Percentiles rank a stretch among this genome's conserved stretches.
These are phyloP conservation scores for Talaromyces rugulosus DNA, from an alignment of 2,329 filamentous ascomycete species.

Conservation along the genomic window DNA sequence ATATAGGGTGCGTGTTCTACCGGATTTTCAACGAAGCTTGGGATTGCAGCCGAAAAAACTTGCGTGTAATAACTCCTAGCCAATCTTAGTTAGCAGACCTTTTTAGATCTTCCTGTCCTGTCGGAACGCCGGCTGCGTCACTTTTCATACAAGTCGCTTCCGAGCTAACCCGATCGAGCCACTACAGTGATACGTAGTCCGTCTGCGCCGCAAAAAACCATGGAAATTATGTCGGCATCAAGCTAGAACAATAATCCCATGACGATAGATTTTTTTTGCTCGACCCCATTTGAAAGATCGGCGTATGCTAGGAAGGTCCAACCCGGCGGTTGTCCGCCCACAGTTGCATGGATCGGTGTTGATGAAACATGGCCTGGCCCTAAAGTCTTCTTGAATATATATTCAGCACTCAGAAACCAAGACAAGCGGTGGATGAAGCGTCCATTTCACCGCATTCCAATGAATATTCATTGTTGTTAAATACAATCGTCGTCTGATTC, in stretches of 20 bases:
- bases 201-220: conserved; percentile 1
- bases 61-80: not conserved
- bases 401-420: not conserved
- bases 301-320: not conserved
- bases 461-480: not conserved
- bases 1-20: not conserved
- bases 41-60: not conserved
- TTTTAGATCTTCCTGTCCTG: not conserved
- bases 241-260: not conserved
- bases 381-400: not conserved
- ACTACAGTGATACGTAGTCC: not conserved
- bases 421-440: not conserved
- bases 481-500: not conserved
- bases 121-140: not conserved
- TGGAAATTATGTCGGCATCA: not conserved
- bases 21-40: not conserved
- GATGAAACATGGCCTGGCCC: not conserved
- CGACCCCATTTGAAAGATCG: not conserved
- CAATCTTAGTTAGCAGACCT: not conserved
- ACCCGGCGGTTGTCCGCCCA: not conserved
- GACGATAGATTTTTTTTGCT: not conserved
- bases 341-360: not conserved
- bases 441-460: not conserved
- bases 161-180: not conserved
- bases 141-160: not conserved